Percentiles rank a stretch among this genome's conserved stretches.
Conservation (phyloP, 495 filamentous ascomycete genomes). For the Trichodelitschia bisporula region DNA sequence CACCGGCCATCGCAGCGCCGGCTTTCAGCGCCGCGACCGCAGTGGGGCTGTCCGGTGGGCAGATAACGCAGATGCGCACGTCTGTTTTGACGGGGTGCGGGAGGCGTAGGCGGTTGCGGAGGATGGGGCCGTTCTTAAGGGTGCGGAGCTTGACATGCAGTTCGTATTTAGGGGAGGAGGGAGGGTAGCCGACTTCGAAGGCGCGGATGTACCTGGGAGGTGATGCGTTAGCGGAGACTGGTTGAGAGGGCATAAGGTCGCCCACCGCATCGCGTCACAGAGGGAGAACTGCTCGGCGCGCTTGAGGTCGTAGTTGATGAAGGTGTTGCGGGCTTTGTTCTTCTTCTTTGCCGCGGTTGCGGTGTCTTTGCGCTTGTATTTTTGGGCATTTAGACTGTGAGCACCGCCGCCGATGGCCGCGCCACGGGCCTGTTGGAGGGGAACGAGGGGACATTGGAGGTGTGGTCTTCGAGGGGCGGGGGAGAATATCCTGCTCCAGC, state of each 20-base stretch:
- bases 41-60: slow-evolving; percentile 44
- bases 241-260: slow-evolving; percentile 1
- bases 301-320: slow-evolving; percentile 32
- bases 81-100: slow-evolving; percentile 75
- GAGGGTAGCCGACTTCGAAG: slow-evolving; percentile 65
- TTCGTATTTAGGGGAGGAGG: slow-evolving; percentile 60
- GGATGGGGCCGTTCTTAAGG: slow-evolving; percentile 52
- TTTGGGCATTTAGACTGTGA: no score
- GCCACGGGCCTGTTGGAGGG: no score
- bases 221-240: neutral
- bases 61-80: slow-evolving; percentile 67
- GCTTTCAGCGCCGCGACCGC: slow-evolving; percentile 43
- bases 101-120: slow-evolving; percentile 69
- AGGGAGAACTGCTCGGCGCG: slow-evolving; percentile 47
- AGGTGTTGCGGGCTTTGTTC: slow-evolving; percentile 39
- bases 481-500: no score
- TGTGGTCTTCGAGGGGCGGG: no score
- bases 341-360: slow-evolving; percentile 22
- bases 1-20: slow-evolving; percentile 62
- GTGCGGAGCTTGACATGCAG: slow-evolving; percentile 55
- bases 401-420: no score
- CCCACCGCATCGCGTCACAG: slow-evolving; percentile 82
- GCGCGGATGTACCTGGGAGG: slow-evolving; percentile 61
- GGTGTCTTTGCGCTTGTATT: no score
- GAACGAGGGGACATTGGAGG: no score